Base-by-base conservation (phyloP, 2,329 filamentous ascomycete species). In the Xylaria sp. region DNA sequence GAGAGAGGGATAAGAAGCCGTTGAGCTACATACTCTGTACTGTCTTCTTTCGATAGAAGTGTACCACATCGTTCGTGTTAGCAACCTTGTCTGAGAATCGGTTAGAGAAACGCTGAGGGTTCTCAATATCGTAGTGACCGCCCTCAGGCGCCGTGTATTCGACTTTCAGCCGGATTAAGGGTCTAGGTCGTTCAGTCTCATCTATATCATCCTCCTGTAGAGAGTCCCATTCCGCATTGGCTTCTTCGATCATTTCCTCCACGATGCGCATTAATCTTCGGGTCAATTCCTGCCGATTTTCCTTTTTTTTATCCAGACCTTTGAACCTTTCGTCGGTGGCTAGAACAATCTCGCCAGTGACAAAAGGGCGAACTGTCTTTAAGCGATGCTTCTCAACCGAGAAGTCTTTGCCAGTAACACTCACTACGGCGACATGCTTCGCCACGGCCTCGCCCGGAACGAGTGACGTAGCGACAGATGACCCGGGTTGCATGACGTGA, bases 401-500 rank as follows among this genome's bases (percentile, higher is more conserved):
- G 80, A 97, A 97, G 12, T 94, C 88, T 68, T 90, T 92, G 9
- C 94, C 95, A 0, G 90, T 96, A 62, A 99, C 84, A 74, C 87
- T 96, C 59, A 98, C 79, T 23, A 99, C 91, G 1, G 94, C 91
- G 7, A 98, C 93, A 66, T 98, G 92, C 78, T 99, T 99, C 8
- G 93, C 85, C 0, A 94, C 93, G 0, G 96, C 93, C 81, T 99
- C 96, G 34, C 94, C 94, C 0, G 92, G 91, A 9, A 96, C 90
- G 0, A 99, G 84, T 0, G 96, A 98, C 1, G 96, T 99, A 0
- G 95, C 96, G 0, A 99, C 92, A 0, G 96, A 98, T 0, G 96
- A 99, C 0, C 96, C 96, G 0, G 96, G 96, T 76, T 99, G 96
- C 89, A 99, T 98, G 72, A 99, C 95, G 74, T 96, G 90, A 75